Evolutionary conservation across 1,139 yeast species (phyloP), one percentile per base, ranked within the genome.

Genomic region (Lodderomyces orthopsilosis): DNA sequence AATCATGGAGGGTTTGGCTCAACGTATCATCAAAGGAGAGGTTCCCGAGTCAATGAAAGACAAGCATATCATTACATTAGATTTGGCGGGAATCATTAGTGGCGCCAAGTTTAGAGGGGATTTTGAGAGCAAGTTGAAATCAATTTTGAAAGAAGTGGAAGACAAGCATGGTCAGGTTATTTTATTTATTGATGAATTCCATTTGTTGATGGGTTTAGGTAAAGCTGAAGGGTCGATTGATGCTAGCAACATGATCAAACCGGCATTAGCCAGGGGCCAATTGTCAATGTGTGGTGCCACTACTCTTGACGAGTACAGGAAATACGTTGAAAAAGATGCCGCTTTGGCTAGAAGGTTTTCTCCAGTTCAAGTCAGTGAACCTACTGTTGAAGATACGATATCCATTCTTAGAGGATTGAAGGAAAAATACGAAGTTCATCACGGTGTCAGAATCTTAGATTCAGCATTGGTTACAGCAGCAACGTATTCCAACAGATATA

Each of bases 101-200:
- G 98, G 98, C 15, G 95, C 98, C 13, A 93, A 93, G 62, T 93
- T 78, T 65, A 77, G 96, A 51, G 98, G 98, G 49, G 98, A 93
- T 58, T 91, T 93, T 61, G 98, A 93, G 64, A 94, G 86, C 57
- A 81, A 96, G 51, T 70, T 93, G 54, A 93, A 91, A 62, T 72
- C 74, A 40, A 94, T 93, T 12, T 72, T 93, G 56, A 85, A 86
- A 46, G 98, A 91, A 60, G 84, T 93, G 35, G 96, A 90, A 59
- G 84, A 85, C 44, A 83, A 88, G 40, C 70, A 85, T 35, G 95
- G 95, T 10, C 75, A 77, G 35, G 80, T 89, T 44, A 87, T 93
- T 44, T 72, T 93, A 45, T 93, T 93, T 58, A 85, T 93, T 49
- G 98, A 93, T 67, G 98, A 93, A 59, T 79, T 93, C 40, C 98